These are phyloP conservation scores for Agastache rugosa DNA, from an alignment of 257 asterid species.

Conservation along the genomic window DNA sequence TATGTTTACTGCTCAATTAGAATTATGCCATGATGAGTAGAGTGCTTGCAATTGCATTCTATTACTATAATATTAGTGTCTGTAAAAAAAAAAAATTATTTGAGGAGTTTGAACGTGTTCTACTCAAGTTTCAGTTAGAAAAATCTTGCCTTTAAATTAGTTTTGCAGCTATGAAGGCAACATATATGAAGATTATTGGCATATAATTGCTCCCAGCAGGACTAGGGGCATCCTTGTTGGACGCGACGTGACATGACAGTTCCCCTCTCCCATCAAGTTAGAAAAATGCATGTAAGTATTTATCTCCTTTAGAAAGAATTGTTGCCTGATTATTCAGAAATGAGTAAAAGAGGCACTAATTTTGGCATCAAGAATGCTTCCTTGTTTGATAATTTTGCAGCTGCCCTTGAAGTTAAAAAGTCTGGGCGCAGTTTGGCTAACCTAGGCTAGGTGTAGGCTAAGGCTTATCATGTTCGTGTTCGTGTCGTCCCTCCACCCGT, in stretches of 20 bases:
- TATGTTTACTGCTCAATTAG: constrained; percentile 3
- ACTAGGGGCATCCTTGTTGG: neutral
- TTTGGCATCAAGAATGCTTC: neutral
- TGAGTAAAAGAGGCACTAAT: neutral
- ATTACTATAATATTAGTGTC: neutral
- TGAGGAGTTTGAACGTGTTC: constrained; percentile 1
- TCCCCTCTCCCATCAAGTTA: neutral
- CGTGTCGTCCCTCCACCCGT: neutral
- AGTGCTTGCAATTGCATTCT: neutral
- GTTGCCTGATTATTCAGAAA: neutral
- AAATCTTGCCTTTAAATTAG: constrained; percentile 34
- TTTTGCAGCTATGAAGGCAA: constrained; percentile 29
- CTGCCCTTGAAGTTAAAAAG: neutral
- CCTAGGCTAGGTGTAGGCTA: too few relatives aligned
- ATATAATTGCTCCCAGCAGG: neutral
- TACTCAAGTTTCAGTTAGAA: constrained; percentile 37
- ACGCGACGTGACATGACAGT: neutral
- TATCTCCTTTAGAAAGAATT: neutral
- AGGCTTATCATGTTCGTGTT: neutral
- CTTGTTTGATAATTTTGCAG: neutral
- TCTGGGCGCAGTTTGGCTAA: neutral
- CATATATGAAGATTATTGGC: constrained; percentile 28
- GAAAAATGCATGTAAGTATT: neutral
- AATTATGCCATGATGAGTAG: neutral
- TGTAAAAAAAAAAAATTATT: neutral